Base-by-base conservation (phyloP, 2,329 filamentous ascomycete genomes). In the Trichothecium sympodiale region DNA sequence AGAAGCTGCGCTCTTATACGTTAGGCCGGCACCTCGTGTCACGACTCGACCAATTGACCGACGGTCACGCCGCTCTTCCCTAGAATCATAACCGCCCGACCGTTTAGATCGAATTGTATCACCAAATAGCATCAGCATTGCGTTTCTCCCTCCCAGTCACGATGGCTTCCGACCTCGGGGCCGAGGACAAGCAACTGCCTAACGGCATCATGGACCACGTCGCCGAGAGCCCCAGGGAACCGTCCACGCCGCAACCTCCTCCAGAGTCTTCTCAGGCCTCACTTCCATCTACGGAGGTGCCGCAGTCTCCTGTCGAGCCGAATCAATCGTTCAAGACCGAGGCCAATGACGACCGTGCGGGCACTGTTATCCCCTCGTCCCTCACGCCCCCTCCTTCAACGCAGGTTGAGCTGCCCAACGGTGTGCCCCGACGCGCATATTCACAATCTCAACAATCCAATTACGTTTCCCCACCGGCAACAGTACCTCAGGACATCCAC, bases 341-440 rank as follows among this genome's bases (percentile, higher is more conserved):
- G 41, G 40, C 53, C 40, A 67, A 64, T 48, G 67, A 73, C 38
- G 66, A 69, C 32, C 54, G 59, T 28, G 51, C 53, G 2, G 48
- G 50, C n/a, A 57, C 61, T 17, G 55, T 74, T 34, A 73, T 76
- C 38, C 69, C 71, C 4, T 75, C 71, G 3, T 76, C 71, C 17
- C 53, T 74, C 35, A 75, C 72, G 3, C 73, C 71, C 4, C 72
- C 71, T 17, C 70, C 71, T 0, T 74, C 69, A 1, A 73, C 69
- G 2, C 71, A 74, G 46, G 47, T 64, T 5, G 58, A 57, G 13
- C 52, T 33, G 45, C 46, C 42, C 15, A 46, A 46, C 29, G 46
- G 46, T 4, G 50, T 48, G 36, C 46, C 51, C 31, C 34, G 29
- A 7, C 38, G 40, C 14, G 15, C 40, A 8, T 54, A 53, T 30